phyloP scores from a whole-genome alignment of 2,329 filamentous ascomycete genomes.

The Fusarium coffeatum region DNA sequence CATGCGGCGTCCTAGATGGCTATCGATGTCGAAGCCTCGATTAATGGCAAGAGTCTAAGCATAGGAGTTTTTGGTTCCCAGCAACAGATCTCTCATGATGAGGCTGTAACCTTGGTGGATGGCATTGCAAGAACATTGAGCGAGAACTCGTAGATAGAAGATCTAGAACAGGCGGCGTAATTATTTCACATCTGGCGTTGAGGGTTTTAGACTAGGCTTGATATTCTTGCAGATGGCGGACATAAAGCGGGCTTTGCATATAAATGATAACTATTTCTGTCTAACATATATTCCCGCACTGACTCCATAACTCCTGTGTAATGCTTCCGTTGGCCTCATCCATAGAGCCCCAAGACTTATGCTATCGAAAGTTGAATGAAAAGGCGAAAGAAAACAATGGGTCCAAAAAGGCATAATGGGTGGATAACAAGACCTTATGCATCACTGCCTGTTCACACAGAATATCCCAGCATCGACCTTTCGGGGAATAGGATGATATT shows the following conservation, averaged over 20 bases:
- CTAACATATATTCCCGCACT: conserved; percentile 5
- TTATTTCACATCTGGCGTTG: not conserved
- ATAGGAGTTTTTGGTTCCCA: conserved; percentile 57
- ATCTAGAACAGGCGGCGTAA: not conserved
- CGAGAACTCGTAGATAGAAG: conserved; percentile 1
- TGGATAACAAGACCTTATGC: not conserved
- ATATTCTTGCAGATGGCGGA: not conserved
- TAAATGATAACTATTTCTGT: conserved; percentile 5
- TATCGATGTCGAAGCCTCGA: conserved; percentile 56
- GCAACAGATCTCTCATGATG: conserved; percentile 42
- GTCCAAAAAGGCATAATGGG: not conserved
- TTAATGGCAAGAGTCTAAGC: conserved; percentile 49
- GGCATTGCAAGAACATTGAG: conserved; percentile 41
- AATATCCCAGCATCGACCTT: conserved; percentile 53
- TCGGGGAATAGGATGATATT: conserved; percentile 69
- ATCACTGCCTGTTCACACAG: conserved; percentile 33
- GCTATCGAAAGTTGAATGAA: not conserved
- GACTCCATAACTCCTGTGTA: conserved; percentile 24
- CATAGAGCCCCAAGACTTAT: not conserved
- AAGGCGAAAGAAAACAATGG: not conserved
- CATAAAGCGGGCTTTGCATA: conserved; percentile 1
- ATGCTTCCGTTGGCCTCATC: conserved; percentile 19
- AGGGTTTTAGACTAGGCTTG: not conserved
- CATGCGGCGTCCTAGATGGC: conserved; percentile 48
- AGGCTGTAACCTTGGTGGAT: conserved; percentile 44